These are phyloP conservation scores for Diplodia sapinea DNA, from an alignment of 2,329 filamentous ascomycete species.

Conservation along the genomic window DNA sequence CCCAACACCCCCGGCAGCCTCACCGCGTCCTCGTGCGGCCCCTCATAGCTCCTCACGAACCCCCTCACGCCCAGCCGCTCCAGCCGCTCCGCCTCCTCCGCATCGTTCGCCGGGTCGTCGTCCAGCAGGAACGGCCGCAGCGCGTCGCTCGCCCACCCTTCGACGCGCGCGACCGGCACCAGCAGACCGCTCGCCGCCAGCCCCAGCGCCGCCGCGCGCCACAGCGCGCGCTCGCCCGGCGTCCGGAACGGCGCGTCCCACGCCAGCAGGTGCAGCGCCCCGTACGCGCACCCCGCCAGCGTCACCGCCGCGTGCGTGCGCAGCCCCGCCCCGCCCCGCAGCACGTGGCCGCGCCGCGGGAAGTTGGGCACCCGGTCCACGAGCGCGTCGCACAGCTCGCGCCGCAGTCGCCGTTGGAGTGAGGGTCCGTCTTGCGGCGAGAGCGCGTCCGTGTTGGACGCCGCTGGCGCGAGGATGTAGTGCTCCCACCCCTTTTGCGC, in stretches of 20 bases:
- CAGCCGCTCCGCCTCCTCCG: not conserved
- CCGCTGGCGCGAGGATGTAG: not conserved
- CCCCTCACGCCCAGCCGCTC: not conserved
- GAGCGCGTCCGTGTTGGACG: not conserved
- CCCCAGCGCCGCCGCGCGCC: conserved; percentile 23
- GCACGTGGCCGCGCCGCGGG: conserved; percentile 4
- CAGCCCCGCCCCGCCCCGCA: not conserved
- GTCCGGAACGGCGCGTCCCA: conserved; percentile 38
- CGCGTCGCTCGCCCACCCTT: not conserved
- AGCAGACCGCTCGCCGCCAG: conserved; percentile 32
- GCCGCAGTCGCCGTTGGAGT: not conserved
- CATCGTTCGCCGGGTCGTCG: not conserved
- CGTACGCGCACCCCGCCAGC: conserved; percentile 33
- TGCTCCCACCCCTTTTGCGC: conserved; percentile 9
- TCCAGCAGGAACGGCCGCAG: conserved; percentile 36
- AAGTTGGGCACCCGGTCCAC: conserved; percentile 12
- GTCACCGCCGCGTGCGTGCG: conserved; percentile 22
- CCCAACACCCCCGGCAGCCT: not conserved
- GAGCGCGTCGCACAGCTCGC: conserved; percentile 1
- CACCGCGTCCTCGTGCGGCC: conserved; percentile 1
- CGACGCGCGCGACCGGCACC: conserved; percentile 11
- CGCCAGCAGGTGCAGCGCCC: conserved; percentile 36
- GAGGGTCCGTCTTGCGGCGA: not conserved
- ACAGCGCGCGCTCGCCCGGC: conserved; percentile 30
- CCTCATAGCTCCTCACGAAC: not conserved